Evolutionary conservation across 805 yeast genomes (phyloP), one percentile per base, ranked within the genome.

Genomic region (Saturnispora besseyi): DNA sequence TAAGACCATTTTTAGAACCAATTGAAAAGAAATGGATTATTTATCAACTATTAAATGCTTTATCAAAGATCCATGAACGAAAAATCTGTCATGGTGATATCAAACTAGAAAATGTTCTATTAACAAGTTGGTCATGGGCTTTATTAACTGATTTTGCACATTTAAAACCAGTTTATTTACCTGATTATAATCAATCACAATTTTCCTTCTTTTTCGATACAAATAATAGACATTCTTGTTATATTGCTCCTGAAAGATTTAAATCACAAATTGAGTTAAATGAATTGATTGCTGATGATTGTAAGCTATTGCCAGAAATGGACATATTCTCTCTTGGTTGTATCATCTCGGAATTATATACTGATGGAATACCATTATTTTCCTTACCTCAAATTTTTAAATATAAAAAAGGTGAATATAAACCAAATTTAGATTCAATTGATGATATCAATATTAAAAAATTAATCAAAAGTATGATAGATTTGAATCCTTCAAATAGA

Each of bases 171-270:
- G 79, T 79, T 0, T 80, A 75, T 57, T 67, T 93, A 31, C 97
- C 98, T 0, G 96, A 87, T 55, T 93, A 89, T 57, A 91, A 93
- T 60, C 97, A 98, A 0, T 85, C 90, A 11, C 91, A 85, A 54
- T 93, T 86, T 59, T 81, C 93, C 1, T 93, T 91, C 61, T 93
- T 83, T 65, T 93, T 90, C 62, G 98, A 93, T 66, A 87, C 91
- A 3, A 85, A 95, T 2, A 87, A 80, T 61, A 73, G 97, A 55
- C 74, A 96, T 58, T 77, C 80, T 2, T 93, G 99, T 65, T 91
- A 91, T 64, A 65, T 93, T 41, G 98, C 99, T 0, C 99, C 99
- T 0, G 99, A 93, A 62, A 70, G 99, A 55, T 91, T 93, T 59
- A 56, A 67, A 4, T 60, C 60, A 2, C 64, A 59, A 4, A 62